phyloP scores from a whole-genome alignment of 164 flowering plant genomes.

The Magnolia officinalis region DNA sequence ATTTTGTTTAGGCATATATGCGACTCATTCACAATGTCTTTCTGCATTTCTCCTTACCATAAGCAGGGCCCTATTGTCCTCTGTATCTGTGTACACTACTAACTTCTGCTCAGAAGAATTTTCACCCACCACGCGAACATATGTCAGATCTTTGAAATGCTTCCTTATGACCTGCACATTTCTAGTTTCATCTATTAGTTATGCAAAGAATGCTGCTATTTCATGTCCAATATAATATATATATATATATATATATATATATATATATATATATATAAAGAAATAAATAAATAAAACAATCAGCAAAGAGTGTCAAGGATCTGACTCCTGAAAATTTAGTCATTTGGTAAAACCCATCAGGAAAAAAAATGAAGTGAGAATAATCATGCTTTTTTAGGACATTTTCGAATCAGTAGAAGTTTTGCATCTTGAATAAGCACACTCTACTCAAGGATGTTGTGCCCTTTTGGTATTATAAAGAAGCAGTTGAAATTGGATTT shows the following conservation, averaged over 20 bases:
- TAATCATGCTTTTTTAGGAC: too few species aligned
- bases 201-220: neutral
- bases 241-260: too few species aligned
- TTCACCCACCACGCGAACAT: conserved; percentile 41
- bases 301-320: neutral
- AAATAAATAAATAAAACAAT: too few species aligned
- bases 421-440: too few species aligned
- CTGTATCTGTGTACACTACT: conserved; percentile 67
- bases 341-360: too few species aligned
- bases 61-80: conserved; percentile 47
- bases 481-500: too few species aligned
- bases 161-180: conserved; percentile 50
- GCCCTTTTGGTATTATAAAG: too few species aligned
- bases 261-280: neutral
- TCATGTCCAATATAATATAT: neutral
- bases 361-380: too few species aligned
- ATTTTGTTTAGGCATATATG: neutral
- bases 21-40: conserved; percentile 16
- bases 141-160: conserved; percentile 70
- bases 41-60: conserved; percentile 52
- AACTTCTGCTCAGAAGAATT: conserved; percentile 36
- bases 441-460: too few species aligned
- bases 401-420: too few species aligned
- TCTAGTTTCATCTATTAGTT: conserved; percentile 18
- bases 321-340: too few species aligned